Conservation (phyloP, 1,284 basidiomycete genomes). For the Erythrobasidium hasegawianum region DNA sequence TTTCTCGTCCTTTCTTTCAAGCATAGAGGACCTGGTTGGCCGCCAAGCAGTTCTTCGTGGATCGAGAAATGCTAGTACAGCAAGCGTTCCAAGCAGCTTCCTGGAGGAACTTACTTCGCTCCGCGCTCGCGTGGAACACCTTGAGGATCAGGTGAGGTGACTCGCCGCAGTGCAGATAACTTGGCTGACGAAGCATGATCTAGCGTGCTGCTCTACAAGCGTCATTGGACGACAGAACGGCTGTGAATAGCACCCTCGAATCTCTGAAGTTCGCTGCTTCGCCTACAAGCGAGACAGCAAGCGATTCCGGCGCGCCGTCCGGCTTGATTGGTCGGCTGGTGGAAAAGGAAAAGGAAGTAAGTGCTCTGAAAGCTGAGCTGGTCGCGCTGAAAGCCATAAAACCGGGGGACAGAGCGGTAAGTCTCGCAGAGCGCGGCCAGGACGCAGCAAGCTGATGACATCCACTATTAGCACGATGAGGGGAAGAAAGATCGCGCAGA, state of each 20-base stretch:
- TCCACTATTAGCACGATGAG: slow-evolving; percentile 32
- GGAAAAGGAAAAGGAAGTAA: slow-evolving; percentile 77
- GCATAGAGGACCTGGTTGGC: slow-evolving; percentile 66
- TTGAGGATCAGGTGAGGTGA: slow-evolving; percentile 65
- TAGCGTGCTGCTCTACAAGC: slow-evolving; percentile 58
- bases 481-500: slow-evolving; percentile 69
- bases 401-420: slow-evolving; percentile 14
- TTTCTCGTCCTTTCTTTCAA: slow-evolving; percentile 60
- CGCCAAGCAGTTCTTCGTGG: slow-evolving; percentile 58
- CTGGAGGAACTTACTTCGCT: slow-evolving; percentile 63
- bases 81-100: slow-evolving; percentile 53
- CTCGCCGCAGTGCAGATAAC: too few species aligned
- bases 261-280: slow-evolving; percentile 49
- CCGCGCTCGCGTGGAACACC: slow-evolving; percentile 59
- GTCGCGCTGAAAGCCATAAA: slow-evolving; percentile 60
- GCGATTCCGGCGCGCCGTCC: slow-evolving; percentile 56
- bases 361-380: slow-evolving; percentile 67
- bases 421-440: too few species aligned
- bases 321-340: slow-evolving; percentile 76
- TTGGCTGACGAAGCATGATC: too few species aligned
- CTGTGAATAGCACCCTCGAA: slow-evolving; percentile 64
- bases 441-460: too few species aligned
- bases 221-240: slow-evolving; percentile 60
- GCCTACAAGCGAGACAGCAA: slow-evolving; percentile 44
- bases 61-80: slow-evolving; percentile 53